Base-by-base conservation (phyloP, 1,284 basidiomycete species). In the Trichosporon sp. region DNA sequence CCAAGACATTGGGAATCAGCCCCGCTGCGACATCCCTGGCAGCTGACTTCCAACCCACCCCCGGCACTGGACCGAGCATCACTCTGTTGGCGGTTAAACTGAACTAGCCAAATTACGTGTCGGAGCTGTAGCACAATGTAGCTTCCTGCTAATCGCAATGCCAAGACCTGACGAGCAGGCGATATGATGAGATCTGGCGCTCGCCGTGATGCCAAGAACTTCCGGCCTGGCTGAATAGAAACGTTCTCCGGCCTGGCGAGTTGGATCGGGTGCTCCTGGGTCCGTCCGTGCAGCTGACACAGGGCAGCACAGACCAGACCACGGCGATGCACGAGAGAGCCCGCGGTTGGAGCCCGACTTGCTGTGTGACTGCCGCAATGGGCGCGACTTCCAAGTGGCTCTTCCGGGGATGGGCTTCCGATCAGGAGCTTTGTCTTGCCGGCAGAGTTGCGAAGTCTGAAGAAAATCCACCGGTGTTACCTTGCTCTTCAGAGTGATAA, bases 181-280 rank as follows among this genome's bases (percentile, higher is more conserved):
- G n/a, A n/a, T n/a, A n/a, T n/a, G n/a, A n/a, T n/a, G n/a, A n/a
- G n/a, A n/a, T n/a, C n/a, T n/a, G n/a, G n/a, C n/a, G n/a, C n/a
- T n/a, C n/a, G n/a, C 4, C 34, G 10, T 13, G 11, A 37, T 37
- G 34, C 34, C 34, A 37, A 37, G 34, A 37, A 11, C n/a, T 54
- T 21, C 8, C 3, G 16, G n/a, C 49, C n/a, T 29, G 25, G 49
- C 49, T 6, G 49, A 8, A 54, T 27, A 54, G 49, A 54, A 54
- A 54, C 49, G 49, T 54, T 54, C 49, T n/a, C 49, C 49, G 49
- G 27, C 16, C 25, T 54, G n/a, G 49, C 49, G 49, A 54, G 49
- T 54, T 54, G 49, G 27, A 54, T 54, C 49, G n/a, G 16, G 49
- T 29, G 49, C 31, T 29, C 49, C 49, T 54, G 49, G 16, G 25